Conservation (phyloP, 345 rosid species). For the Raphanus raphanistrum region DNA sequence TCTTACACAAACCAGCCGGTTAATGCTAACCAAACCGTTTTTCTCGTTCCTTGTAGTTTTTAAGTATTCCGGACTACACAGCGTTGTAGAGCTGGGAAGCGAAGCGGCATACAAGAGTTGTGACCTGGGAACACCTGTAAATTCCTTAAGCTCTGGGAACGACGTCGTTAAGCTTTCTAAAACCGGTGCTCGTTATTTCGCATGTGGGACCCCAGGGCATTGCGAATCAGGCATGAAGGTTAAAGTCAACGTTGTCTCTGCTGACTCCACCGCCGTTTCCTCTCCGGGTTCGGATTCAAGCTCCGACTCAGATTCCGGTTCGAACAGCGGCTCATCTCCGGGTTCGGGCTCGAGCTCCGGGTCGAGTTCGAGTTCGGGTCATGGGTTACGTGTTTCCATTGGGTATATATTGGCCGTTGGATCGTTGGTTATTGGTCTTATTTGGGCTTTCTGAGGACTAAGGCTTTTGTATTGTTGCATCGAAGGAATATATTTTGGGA, state of each 20-base stretch:
- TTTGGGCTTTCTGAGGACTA: constrained; percentile 26
- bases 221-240: constrained; percentile 88
- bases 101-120: constrained; percentile 80
- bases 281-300: not conserved
- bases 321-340: not conserved
- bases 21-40: not conserved
- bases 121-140: constrained; percentile 63
- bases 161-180: constrained; percentile 72
- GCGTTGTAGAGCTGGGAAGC: constrained; percentile 71
- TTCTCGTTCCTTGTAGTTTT: constrained; percentile 46
- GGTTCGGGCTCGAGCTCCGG: not conserved
- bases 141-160: constrained; percentile 65
- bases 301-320: not conserved
- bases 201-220: constrained; percentile 85
- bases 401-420: constrained; percentile 23
- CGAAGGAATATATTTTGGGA: not conserved
- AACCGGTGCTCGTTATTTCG: constrained; percentile 73
- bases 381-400: constrained; percentile 17
- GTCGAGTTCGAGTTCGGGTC: constrained; percentile 2
- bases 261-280: constrained; percentile 45
- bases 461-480: not conserved
- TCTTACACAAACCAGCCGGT: constrained; percentile 8
- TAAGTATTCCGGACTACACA: constrained; percentile 85
- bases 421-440: constrained; percentile 21
- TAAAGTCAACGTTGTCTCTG: constrained; percentile 57